Percentiles rank a stretch among this genome's conserved stretches.
Conservation (phyloP, 495 filamentous ascomycete genomes). For the Podospora australis region DNA sequence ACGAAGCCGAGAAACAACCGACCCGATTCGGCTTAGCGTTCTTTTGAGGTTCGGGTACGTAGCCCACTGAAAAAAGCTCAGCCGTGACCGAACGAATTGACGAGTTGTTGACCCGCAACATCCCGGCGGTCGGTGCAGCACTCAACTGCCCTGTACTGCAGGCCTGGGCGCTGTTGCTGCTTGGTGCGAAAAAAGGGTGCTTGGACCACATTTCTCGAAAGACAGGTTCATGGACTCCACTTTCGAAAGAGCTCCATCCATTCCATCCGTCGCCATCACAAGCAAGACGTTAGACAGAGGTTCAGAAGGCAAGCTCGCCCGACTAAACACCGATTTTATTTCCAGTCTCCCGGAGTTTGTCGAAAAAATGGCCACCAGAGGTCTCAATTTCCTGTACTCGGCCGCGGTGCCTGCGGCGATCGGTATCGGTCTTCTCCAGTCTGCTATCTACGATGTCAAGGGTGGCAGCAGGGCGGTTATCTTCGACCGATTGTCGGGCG, state of each 20-base stretch:
- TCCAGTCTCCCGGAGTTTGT: no score
- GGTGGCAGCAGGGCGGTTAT: conserved; percentile 93
- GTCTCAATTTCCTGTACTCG: conserved; percentile 58
- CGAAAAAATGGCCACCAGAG: conserved; percentile 50
- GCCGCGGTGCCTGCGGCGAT: conserved; percentile 65
- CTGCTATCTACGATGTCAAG: conserved; percentile 92
- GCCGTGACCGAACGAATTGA: background rate
- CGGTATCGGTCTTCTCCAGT: conserved; percentile 54
- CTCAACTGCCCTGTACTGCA: background rate
- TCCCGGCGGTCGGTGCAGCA: background rate
- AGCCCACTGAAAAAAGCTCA: conserved; percentile 6
- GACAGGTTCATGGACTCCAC: conserved; percentile 10
- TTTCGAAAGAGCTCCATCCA: conserved; percentile 21
- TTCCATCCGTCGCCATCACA: background rate
- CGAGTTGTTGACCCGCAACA: no score
- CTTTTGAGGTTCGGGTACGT: background rate
- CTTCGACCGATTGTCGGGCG: conserved; percentile 90
- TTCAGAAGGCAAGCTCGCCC: no score
- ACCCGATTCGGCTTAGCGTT: conserved; percentile 36
- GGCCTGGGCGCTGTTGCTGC: background rate
- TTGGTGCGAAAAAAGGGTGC: background rate
- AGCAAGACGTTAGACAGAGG: no score
- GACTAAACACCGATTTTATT: no score
- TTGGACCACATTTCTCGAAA: background rate
- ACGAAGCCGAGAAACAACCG: conserved; percentile 24